Evolutionary conservation across 2,329 filamentous ascomycete species (phyloP), one percentile per base, ranked within the genome.

Genomic region (Beauveria sp.): DNA sequence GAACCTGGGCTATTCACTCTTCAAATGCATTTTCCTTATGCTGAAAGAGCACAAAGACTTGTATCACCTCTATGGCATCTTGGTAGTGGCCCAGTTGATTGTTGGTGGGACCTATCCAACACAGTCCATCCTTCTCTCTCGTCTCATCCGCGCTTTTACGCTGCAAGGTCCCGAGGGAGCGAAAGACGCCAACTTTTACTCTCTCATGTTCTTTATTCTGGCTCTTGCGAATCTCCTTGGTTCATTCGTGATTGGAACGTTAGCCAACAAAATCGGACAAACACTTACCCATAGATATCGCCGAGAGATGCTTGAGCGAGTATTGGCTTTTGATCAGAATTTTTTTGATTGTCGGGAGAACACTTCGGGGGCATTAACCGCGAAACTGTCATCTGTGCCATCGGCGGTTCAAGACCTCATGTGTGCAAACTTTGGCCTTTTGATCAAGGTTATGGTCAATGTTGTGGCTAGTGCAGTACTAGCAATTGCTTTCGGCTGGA

Each of bases 171-270:
- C 40, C 5, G 40, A 42, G 14, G 40, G 14, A 42, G 40, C 40
- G 40, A 42, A 42, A 42, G 40, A 42, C 40, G 77, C 75, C 3
- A 74, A 81, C 66, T 80, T 80, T 66, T 81, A 75, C 71, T 72
- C 77, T 0, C 72, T 77, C 38, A 80, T 81, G 78, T 81, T 80
- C 63, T 76, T 80, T 50, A 69, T 48, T 1, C 65, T 79, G 45
- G 78, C 79, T 5, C 66, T 75, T 10, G 74, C 67, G 7, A 72
- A 74, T n/a, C 69, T 76, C 3, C 24, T 78, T 12, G 46, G 46
- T 5, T 50, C 46, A n/a, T 50, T 50, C 12, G 26, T 50, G 6
- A 50, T 50, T 24, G 46, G 46, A 50, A 50, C 26, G 6, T 6
- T 50, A 20, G 46, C 46, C 20, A 50, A 50, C 46, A 50, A 50